These are phyloP conservation scores for Xylaria hypoxylon DNA, from an alignment of 2,329 filamentous ascomycete species.

Conservation along the genomic window DNA sequence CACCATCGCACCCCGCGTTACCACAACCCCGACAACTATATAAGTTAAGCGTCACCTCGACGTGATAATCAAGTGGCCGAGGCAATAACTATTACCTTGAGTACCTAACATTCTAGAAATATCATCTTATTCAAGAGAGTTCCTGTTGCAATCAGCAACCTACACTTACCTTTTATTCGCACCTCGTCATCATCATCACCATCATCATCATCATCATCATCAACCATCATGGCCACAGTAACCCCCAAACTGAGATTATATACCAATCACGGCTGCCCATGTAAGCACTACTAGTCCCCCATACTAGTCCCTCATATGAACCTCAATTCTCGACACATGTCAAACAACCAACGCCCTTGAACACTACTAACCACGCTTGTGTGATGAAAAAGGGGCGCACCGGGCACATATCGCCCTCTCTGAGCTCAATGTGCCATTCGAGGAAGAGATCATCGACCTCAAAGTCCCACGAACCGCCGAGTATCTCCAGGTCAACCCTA, in stretches of 20 bases:
- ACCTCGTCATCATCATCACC: not conserved
- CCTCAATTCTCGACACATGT: not conserved
- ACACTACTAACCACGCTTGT: conserved; percentile 21
- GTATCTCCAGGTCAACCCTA: conserved; percentile 82
- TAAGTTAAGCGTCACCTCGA: not conserved
- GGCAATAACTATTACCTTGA: not conserved
- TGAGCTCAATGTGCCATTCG: conserved; percentile 73
- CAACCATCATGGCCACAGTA: conserved; percentile 39
- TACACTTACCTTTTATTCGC: not conserved
- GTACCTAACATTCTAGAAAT: no score
- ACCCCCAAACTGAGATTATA: conserved; percentile 47
- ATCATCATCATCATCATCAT: not conserved
- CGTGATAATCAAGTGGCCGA: not conserved
- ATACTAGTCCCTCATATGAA: no score
- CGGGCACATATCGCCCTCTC: conserved; percentile 78
- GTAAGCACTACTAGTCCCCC: no score
- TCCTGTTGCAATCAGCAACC: not conserved
- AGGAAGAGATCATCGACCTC: conserved; percentile 80
- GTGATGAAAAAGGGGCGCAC: conserved; percentile 67
- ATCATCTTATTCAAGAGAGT: no score
- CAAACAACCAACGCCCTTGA: not conserved
- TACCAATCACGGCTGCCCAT: conserved; percentile 48
- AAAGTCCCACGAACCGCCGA: conserved; percentile 74
- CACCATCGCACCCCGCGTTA: conserved; percentile 29
- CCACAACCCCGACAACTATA: conserved; percentile 9